Percentiles rank a stretch among this genome's conserved stretches.
Conservation (phyloP, 805 yeast species). For the Cyberlindnera japonica region DNA sequence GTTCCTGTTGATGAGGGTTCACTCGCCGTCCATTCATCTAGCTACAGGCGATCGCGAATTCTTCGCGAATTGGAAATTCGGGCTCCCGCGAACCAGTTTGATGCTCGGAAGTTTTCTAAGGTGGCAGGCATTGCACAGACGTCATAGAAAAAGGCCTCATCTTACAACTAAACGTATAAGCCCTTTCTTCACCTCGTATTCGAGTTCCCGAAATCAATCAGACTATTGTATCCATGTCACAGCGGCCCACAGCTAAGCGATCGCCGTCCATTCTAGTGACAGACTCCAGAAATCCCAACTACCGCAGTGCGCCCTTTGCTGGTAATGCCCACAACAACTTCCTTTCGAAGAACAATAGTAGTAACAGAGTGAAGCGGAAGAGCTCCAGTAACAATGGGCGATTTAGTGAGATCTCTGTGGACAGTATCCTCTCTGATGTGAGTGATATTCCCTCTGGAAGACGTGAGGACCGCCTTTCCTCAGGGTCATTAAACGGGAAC, state of each 20-base stretch:
- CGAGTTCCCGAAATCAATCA: too few relatives aligned
- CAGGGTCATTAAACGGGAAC: slow-evolving; percentile 27
- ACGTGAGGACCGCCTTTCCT: slow-evolving; percentile 42
- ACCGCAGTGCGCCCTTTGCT: slow-evolving; percentile 72
- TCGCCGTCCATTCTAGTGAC: slow-evolving; percentile 94
- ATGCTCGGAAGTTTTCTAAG: too few relatives aligned
- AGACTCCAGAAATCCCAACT: slow-evolving; percentile 65
- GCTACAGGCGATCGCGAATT: too few relatives aligned
- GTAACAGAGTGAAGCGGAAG: slow-evolving; percentile 17
- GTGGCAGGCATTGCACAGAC: too few relatives aligned
- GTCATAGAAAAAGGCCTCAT: too few relatives aligned
- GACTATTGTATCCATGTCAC: too few relatives aligned
- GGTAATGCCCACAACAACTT: slow-evolving; percentile 42
- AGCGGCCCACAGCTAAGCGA: slow-evolving; percentile 65
- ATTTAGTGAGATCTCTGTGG: slow-evolving; percentile 78
- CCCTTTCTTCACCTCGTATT: too few relatives aligned
- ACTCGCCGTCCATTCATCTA: too few relatives aligned
- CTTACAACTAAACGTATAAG: neutral
- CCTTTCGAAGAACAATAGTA: slow-evolving; percentile 5
- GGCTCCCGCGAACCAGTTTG: slow-evolving; percentile 2
- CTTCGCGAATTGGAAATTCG: too few relatives aligned
- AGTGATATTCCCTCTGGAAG: slow-evolving; percentile 84
- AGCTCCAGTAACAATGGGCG: slow-evolving; percentile 30
- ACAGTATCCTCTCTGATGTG: slow-evolving; percentile 68
- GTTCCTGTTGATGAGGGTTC: too few relatives aligned